Conservation (phyloP, 352 stramenopile species). For the Globisporangium nodosum region DNA sequence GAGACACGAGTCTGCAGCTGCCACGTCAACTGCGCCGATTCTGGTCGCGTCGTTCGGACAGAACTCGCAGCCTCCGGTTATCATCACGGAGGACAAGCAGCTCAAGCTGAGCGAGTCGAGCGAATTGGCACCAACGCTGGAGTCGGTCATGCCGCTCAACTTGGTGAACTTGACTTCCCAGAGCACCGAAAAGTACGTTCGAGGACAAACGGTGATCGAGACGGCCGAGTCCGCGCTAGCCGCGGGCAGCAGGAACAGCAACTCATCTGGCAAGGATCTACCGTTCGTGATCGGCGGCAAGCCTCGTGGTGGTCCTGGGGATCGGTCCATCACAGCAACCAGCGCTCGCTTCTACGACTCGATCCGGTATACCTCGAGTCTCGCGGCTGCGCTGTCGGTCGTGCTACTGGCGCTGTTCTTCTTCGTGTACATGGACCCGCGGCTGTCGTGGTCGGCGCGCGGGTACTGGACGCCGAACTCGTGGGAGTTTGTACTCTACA, state of each 20-base stretch:
- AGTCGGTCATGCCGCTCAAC: slow-evolving; percentile 3
- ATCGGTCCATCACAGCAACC: neutral
- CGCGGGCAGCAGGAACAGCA: neutral
- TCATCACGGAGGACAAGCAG: slow-evolving; percentile 5
- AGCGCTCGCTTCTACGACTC: slow-evolving; percentile 14
- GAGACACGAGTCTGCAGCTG: no score
- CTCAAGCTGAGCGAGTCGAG: slow-evolving; percentile 5
- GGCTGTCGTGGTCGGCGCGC: slow-evolving; percentile 7
- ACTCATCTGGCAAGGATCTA: neutral
- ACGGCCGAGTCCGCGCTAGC: neutral
- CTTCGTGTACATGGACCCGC: slow-evolving; percentile 15
- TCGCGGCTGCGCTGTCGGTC: slow-evolving; percentile 15
- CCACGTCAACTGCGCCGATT: neutral
- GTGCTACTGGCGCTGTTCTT: slow-evolving; percentile 15
- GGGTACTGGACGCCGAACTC: slow-evolving; percentile 24
- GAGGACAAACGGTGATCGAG: slow-evolving; percentile 17
- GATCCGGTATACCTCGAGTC: slow-evolving; percentile 14
- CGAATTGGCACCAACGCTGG: neutral
- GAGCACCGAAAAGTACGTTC: slow-evolving; percentile 18
- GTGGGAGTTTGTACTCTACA: slow-evolving; percentile 45
- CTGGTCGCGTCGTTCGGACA: slow-evolving; percentile 1
- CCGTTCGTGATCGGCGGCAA: slow-evolving; percentile 12
- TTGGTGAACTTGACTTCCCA: slow-evolving; percentile 6
- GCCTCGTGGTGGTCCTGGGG: neutral
- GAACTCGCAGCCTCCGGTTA: neutral